Conservation (phyloP, 108 stramenopile genomes). For the Cyclotella kingstonii region DNA sequence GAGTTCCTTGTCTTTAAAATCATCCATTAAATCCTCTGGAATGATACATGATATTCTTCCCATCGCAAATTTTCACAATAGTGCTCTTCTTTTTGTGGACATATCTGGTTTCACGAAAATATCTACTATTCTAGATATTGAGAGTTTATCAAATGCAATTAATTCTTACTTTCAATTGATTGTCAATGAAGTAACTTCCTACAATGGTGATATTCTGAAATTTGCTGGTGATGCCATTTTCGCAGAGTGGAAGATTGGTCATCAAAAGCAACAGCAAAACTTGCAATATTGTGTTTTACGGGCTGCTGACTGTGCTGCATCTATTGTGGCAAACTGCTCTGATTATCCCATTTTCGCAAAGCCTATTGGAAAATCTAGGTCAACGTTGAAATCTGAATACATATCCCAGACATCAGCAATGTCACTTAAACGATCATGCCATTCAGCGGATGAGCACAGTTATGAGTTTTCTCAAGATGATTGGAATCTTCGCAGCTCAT, state of each 20-base stretch:
- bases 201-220: constrained; percentile 73
- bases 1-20: too few relatives aligned
- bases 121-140: constrained; percentile 61
- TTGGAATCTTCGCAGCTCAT: neutral
- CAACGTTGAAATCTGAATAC: neutral
- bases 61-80: constrained; percentile 33
- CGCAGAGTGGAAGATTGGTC: constrained; percentile 44
- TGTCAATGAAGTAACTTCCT: constrained; percentile 57
- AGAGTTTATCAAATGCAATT: constrained; percentile 66
- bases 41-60: constrained; percentile 44
- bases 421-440: neutral
- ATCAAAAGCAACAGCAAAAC: constrained; percentile 11
- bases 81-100: constrained; percentile 83
- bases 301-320: constrained; percentile 53
- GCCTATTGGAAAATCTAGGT: constrained; percentile 12
- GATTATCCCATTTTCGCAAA: constrained; percentile 53
- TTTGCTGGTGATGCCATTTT: constrained; percentile 67
- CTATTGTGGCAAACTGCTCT: constrained; percentile 53
- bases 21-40: too few relatives aligned
- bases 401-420: neutral
- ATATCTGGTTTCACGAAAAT: constrained; percentile 86
- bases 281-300: constrained; percentile 50
- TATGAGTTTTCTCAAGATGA: too few relatives aligned
- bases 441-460: neutral
- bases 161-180: constrained; percentile 80